Evolutionary conservation across 2,329 filamentous ascomycete species (phyloP), one percentile per base, ranked within the genome.

Genomic region (Immersiporthe knoxdaviesiana): DNA sequence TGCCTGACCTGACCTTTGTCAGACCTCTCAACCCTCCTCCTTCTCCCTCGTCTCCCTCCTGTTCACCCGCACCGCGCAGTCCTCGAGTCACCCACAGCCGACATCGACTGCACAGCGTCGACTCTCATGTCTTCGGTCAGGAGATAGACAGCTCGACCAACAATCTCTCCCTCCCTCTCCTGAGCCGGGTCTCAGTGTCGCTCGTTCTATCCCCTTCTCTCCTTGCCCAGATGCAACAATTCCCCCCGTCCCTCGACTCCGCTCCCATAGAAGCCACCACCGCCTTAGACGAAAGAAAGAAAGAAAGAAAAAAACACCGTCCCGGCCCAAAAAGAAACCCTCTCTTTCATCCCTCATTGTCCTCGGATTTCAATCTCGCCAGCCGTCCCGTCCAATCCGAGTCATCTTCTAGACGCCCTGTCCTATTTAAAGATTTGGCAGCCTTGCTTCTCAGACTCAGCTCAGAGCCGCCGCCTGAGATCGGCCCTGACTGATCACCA

Each of bases 401-500:
- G 30, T 21, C 27, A 6, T 56, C 24, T 41, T 10, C 5, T 47
- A 58, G 21, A 39, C 64, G 64, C 64, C 64, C 37, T 59, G 64
- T 62, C 61, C 64, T 71, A 71, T 69, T 66, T 66, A 71, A 69
- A 67, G 64, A 69, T 54, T 44, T 50, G 63, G 44, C 69, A 71
- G 69, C 69, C 67, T 67, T 61, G 67, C 67, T 56, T 56, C 58
- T 44, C 58, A 65, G 67, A 56, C 60, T 32, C 70, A 70, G 69
- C 69, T 66, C 66, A 68, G 54, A 66, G 58, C 58, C 44, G 21
- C 44, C n/a, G n/a, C 30, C 62, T 21, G 58, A n/a, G 66, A 35
- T 68, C 39, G 39, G 65, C 41, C 67, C 61, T 63, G 67, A 65
- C 70, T 71, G 67, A 67, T 65, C 67, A 60, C 67, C 54, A 61